phyloP scores from a whole-genome alignment of 163 green algal genomes.

The Trebouxiophyceae sp. region DNA sequence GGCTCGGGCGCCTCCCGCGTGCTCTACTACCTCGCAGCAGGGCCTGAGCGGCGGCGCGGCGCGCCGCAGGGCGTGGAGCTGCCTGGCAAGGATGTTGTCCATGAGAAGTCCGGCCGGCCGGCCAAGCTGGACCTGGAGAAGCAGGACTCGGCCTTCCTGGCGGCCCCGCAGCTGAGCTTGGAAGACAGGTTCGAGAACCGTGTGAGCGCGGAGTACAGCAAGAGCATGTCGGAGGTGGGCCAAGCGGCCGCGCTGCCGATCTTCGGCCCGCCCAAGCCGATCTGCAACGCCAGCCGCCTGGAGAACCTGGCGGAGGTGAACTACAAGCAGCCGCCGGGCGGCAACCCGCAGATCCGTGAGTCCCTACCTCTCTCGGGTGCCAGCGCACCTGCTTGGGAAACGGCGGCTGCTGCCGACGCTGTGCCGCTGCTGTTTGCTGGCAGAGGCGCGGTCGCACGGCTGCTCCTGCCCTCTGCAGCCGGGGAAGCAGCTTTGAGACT shows the following conservation, averaged over 20 bases:
- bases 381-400: no score
- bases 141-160: background rate
- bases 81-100: no score
- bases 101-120: background rate
- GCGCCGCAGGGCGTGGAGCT: no score
- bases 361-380: no score
- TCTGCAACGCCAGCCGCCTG: conserved; percentile 28
- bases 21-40: no score
- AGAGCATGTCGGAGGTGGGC: background rate
- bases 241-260: background rate
- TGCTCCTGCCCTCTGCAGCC: no score
- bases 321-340: conserved; percentile 9
- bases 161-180: background rate
- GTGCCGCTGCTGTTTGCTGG: no score
- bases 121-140: background rate
- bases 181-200: background rate
- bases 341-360: conserved; percentile 25
- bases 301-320: conserved; percentile 21
- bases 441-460: no score
- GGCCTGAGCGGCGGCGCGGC: no score
- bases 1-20: no score
- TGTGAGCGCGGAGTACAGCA: background rate
- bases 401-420: no score
- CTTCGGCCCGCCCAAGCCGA: conserved; percentile 27
- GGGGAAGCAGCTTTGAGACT: no score